Base-by-base conservation (phyloP, 768 basidiomycete species). In the Suillus occidentalis region DNA sequence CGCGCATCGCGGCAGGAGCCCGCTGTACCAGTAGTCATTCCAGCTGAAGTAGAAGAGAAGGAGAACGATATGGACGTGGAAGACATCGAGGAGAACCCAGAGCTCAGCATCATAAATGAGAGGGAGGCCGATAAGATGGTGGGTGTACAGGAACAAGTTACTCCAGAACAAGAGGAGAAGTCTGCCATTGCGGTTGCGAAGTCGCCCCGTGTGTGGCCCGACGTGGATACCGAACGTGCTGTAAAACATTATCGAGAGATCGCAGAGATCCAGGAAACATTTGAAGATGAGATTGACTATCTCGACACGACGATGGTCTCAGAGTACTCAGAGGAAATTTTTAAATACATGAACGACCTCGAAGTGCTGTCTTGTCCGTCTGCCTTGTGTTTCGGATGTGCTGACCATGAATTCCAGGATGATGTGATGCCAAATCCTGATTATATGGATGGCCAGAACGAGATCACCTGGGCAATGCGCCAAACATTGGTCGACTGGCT, bases 291-390 rank as follows among this genome's bases (percentile, higher is more conserved):
- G 66, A 77, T 86, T 49, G 91, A 93, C 60, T 80, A 86, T 43
- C 83, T 88, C 76, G 82, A 87, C 61, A 90, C 91, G 50, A 92
- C 93, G 1, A 97, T 99, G 96, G 97, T 97, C 49, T 94, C 96
- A 20, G 97, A 99, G 77, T 99, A 99, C 73, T 85, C 95, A n/a
- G 95, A 98, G 16, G 97, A 99, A 64, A 99, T 99, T 75, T 99
- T 99, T 73, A 84, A 87, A 68, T 98, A 99, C 77, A 99, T 99
- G 97, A 82, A 82, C 66, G 88, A 93, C 61, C 87, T 99, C 53
- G 96, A 99, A 87, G 94, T 95, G 64, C n/a, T 47, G 87, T 59
- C 76, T 20, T 34, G 60, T 22, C 4, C 49, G 28, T 37, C 43
- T 49, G 13, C 47, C 47, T 55, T 59, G 31, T 31, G 12, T 31